Base-by-base conservation (phyloP, 2,329 filamentous ascomycete species). In the Coccinonectria pachysandricola region DNA sequence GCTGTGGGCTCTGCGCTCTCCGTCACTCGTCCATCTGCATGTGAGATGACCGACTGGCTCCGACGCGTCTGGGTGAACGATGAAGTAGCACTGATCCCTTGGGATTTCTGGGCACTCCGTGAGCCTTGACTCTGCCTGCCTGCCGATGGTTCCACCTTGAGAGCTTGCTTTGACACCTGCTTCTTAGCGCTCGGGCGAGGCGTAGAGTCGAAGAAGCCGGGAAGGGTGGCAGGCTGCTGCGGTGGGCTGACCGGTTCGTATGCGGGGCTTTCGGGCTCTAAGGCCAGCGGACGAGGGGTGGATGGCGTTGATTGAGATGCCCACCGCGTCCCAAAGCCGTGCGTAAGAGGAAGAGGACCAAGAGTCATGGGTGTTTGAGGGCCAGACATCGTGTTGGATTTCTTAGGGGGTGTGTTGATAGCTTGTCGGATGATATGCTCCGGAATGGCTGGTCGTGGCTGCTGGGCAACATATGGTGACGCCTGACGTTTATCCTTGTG, bases 171-270 rank as follows among this genome's bases (percentile, higher is more conserved):
- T 4, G 53, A 40, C 4, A 40, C 39, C 13, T 56, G 50, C 32
- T 55, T 62, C 36, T 49, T 56, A 3, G 40, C 39, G 7, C 24
- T 15, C 1, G 23, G 36, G 27, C 34, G 55, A 14, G 31, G 48
- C 27, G 29, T 53, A 39, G 36, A 54, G 35, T 27, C 36, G 12
- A 40, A 19, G 19, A 49, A 42, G 21, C 51, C 53, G 11, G 54
- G 47, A 9, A 60, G 33, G 10, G 57, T 53, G 17, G 56, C 48
- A 24, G 56, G 46, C 15, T 50, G 52, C 21, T 54, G 46, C 2
- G 68, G 57, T 3, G 73, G 74, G 35, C 72, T 78, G 4, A 76
- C 54, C 1, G 71, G 71, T 38, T 79, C 74, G 31, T 58, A 65
- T 4, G 62, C 60, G 3, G 74, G 74, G 31, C 68, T 70, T 17